Evolutionary conservation across 2,329 filamentous ascomycete genomes (phyloP).

Genomic region (Diatrype stigma): DNA sequence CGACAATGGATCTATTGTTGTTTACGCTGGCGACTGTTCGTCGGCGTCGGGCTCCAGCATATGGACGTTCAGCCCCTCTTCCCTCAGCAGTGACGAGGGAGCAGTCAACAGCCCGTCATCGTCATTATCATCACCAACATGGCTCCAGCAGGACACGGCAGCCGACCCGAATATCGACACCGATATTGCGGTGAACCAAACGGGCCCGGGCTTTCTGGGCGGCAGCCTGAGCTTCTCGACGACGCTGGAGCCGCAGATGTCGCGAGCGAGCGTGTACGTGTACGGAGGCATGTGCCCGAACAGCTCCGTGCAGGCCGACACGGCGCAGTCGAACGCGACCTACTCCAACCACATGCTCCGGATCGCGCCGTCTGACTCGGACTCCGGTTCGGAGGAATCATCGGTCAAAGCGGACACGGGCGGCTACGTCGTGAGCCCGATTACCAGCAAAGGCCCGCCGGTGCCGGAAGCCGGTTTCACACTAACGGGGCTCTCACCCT

Average conservation of each 20-base stretch:
- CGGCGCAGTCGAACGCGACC: constrained; percentile 64
- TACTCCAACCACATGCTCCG: constrained; percentile 80
- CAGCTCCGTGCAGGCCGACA: constrained; percentile 35
- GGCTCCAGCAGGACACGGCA: constrained; percentile 33
- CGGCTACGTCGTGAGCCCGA: constrained; percentile 33
- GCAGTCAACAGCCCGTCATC: too few species aligned
- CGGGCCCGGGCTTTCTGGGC: constrained; percentile 49
- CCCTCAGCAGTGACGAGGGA: constrained; percentile 27
- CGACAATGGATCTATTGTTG: constrained; percentile 63
- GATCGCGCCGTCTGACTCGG: constrained; percentile 45
- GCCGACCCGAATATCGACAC: constrained; percentile 13
- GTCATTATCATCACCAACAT: too few species aligned
- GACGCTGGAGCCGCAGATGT: constrained; percentile 48
- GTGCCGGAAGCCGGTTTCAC: constrained; percentile 84
- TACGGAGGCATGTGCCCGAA: constrained; percentile 89
- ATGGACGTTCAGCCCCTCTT: constrained; percentile 61
- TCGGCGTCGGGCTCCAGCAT: constrained; percentile 48
- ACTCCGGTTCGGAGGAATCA: too few species aligned
- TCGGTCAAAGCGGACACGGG: too few species aligned
- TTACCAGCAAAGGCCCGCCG: constrained; percentile 54
- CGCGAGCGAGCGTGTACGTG: constrained; percentile 59
- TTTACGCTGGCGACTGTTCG: constrained; percentile 71
- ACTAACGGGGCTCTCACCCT: constrained; percentile 68
- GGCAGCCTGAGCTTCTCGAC: constrained; percentile 64
- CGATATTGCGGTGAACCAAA: constrained; percentile 14